Conservation (phyloP, 83 land plant genomes). For the Picea mariana region DNA sequence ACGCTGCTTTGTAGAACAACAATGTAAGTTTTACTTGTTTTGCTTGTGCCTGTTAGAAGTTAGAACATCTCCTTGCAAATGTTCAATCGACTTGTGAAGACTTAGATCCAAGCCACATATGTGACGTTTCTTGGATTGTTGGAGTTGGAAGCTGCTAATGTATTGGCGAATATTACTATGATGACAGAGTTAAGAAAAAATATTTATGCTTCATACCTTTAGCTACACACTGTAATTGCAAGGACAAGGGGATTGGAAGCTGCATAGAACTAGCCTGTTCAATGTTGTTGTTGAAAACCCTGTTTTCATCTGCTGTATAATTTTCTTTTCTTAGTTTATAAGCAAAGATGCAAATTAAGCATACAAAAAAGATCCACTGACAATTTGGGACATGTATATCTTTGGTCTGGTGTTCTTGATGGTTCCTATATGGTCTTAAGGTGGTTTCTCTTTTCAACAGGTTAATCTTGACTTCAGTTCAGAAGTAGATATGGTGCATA, state of each 20-base stretch:
- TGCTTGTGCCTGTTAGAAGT: neutral
- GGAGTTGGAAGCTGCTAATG: neutral
- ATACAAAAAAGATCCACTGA: too few species aligned
- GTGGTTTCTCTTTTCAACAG: constrained; percentile 29
- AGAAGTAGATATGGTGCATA: constrained; percentile 91
- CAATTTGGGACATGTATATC: neutral
- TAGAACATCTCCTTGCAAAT: neutral
- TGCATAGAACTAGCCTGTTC: neutral
- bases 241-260: neutral
- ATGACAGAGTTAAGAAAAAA: neutral
- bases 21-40: neutral
- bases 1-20: too few species aligned
- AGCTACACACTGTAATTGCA: too few species aligned
- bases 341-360: neutral
- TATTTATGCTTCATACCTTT: neutral
- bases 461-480: constrained; percentile 97
- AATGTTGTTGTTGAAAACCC: neutral
- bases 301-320: neutral
- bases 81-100: neutral
- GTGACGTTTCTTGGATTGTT: neutral
- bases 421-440: neutral
- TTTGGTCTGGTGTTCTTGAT: neutral
- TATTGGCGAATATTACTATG: neutral
- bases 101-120: too few species aligned
- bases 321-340: neutral